Percentiles rank a stretch among this genome's conserved stretches.
Conservation (phyloP, 2,329 filamentous ascomycete genomes). For the Apiospora marii region DNA sequence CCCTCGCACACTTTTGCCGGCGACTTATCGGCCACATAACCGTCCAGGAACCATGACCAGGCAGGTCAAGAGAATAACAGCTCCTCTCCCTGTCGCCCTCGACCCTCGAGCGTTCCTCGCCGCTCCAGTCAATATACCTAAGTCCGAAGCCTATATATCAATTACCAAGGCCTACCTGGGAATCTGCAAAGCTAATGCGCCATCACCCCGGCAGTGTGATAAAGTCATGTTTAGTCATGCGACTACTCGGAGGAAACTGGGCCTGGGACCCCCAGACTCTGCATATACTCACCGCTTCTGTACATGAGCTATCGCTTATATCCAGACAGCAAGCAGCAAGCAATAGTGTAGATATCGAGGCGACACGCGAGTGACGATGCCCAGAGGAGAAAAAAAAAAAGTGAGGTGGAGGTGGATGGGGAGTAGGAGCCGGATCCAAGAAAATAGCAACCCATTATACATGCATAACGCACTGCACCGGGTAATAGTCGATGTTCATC, state of each 20-base stretch:
- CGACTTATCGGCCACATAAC: conserved; percentile 14
- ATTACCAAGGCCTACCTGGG: not conserved
- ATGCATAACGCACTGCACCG: conserved; percentile 6
- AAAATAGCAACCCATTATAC: not conserved
- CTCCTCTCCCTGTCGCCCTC: not conserved
- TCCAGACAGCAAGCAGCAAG: not conserved
- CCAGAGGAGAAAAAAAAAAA: not conserved
- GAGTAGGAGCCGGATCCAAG: not conserved
- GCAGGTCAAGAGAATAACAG: not conserved
- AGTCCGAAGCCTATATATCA: not conserved
- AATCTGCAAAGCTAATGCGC: conserved; percentile 8
- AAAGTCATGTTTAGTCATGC: not conserved
- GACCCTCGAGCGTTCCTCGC: not conserved
- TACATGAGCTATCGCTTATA: conserved; percentile 5
- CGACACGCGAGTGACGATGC: not conserved
- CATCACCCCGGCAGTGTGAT: not conserved
- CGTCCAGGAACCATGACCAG: not conserved
- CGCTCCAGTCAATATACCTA: not conserved
- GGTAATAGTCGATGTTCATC: not conserved
- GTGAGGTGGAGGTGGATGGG: not conserved
- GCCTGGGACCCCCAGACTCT: conserved; percentile 1
- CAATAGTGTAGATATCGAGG: not conserved
- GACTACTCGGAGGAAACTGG: not conserved
- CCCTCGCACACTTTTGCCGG: conserved; percentile 18
- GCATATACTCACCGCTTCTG: conserved; percentile 15